Conservation (phyloP, 2,329 filamentous ascomycete genomes). For the Malbranchea zuffiana region DNA sequence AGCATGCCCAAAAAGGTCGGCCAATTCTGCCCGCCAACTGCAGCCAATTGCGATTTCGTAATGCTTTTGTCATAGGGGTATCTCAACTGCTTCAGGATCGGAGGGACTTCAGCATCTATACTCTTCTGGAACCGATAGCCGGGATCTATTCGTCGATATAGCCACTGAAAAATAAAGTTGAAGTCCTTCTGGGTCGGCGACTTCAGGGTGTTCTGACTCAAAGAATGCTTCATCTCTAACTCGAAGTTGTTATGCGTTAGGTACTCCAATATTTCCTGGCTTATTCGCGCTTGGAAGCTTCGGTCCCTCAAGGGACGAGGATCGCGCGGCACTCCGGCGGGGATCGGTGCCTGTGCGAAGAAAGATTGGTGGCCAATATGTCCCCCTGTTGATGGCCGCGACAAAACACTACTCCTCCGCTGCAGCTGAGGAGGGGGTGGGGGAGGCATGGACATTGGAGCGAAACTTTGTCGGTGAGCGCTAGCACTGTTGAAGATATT, state of each 20-base stretch:
- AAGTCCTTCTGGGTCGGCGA: slow-evolving; percentile 98
- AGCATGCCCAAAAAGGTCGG: slow-evolving; percentile 83
- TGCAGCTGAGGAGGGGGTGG: slow-evolving; percentile 44
- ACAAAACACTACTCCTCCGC: slow-evolving; percentile 72
- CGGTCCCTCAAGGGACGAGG: slow-evolving; percentile 77
- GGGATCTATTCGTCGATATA: slow-evolving; percentile 92
- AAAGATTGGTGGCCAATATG: slow-evolving; percentile 78
- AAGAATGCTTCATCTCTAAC: slow-evolving; percentile 87
- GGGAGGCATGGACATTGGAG: slow-evolving; percentile 47
- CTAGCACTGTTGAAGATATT: slow-evolving; percentile 48
- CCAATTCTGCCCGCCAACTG: slow-evolving; percentile 96
- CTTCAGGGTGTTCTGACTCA: slow-evolving; percentile 84
- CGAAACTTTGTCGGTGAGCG: slow-evolving; percentile 60
- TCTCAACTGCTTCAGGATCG: slow-evolving; percentile 80
- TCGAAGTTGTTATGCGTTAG: slow-evolving; percentile 91
- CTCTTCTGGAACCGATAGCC: slow-evolving; percentile 87
- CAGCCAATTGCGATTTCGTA: slow-evolving; percentile 88
- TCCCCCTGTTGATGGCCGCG: slow-evolving; percentile 57
- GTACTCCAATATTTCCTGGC: slow-evolving; percentile 83
- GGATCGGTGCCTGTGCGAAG: slow-evolving; percentile 75
- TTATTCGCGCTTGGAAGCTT: slow-evolving; percentile 68
- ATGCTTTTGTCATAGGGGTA: slow-evolving; percentile 95
- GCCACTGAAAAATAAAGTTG: slow-evolving; percentile 94
- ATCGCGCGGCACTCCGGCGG: slow-evolving; percentile 73
- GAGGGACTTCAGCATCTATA: slow-evolving; percentile 89